Conservation (phyloP, 2,329 filamentous ascomycete species). For the Cladorrhinum sp. region DNA sequence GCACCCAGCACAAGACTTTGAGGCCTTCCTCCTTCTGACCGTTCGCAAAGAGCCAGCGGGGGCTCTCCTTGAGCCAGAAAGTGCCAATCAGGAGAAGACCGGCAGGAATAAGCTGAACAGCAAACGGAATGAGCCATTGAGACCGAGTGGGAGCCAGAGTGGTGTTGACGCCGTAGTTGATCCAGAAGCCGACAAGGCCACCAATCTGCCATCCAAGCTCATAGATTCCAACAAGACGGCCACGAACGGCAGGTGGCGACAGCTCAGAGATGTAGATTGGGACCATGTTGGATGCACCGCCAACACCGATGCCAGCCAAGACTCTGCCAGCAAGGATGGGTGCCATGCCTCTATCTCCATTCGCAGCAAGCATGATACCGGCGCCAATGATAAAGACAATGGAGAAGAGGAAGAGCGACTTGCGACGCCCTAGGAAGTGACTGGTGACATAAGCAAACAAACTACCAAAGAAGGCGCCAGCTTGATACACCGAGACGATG, state of each 20-base stretch:
- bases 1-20: conserved; percentile 61
- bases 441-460: conserved; percentile 63
- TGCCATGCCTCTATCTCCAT: conserved; percentile 59
- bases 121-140: conserved; percentile 65
- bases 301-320: conserved; percentile 61
- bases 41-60: conserved; percentile 66
- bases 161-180: conserved; percentile 60
- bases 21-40: conserved; percentile 58
- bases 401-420: conserved; percentile 59
- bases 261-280: conserved; percentile 61
- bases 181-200: conserved; percentile 62
- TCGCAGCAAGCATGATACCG: conserved; percentile 68
- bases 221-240: conserved; percentile 63
- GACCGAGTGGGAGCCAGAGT: conserved; percentile 44
- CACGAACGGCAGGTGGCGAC: conserved; percentile 60
- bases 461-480: conserved; percentile 80
- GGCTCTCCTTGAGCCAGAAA: conserved; percentile 62
- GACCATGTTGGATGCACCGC: conserved; percentile 60
- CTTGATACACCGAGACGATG: conserved; percentile 79
- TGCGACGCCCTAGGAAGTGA: conserved; percentile 65
- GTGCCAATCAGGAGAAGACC: conserved; percentile 59
- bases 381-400: conserved; percentile 67
- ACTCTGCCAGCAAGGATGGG: conserved; percentile 61
- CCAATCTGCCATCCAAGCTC: conserved; percentile 65
- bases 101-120: conserved; percentile 64